Evolutionary conservation across 2,329 filamentous ascomycete species (phyloP).

Genomic region (Dactylellina sp.): DNA sequence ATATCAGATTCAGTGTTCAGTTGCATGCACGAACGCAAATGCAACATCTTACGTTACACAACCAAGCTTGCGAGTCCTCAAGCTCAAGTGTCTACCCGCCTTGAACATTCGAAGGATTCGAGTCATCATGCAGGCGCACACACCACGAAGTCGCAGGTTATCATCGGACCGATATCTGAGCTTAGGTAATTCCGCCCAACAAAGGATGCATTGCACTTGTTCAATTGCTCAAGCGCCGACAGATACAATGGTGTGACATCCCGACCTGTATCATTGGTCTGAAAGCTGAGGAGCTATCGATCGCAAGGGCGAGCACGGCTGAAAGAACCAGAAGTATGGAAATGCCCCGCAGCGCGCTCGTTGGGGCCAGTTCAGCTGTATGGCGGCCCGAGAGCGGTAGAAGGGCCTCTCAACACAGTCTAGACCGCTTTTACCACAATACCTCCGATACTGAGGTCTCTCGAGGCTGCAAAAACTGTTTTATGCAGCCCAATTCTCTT

Average conservation of each 20-base stretch:
- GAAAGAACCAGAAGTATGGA: no score
- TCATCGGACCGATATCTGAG: not conserved
- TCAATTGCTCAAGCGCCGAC: slow-evolving; percentile 2
- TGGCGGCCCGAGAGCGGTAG: not conserved
- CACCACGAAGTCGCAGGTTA: not conserved
- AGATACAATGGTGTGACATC: slow-evolving; percentile 5
- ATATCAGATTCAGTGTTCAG: no score
- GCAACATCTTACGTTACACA: slow-evolving; percentile 1
- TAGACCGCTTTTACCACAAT: not conserved
- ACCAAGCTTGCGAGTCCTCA: not conserved
- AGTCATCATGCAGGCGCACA: not conserved
- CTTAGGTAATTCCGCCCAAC: not conserved
- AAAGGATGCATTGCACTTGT: not conserved
- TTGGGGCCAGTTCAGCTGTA: not conserved
- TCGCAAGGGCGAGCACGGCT: no score
- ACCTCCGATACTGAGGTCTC: not conserved
- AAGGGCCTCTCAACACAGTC: not conserved
- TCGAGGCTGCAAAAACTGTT: not conserved
- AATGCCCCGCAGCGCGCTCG: no score
- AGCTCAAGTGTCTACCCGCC: not conserved
- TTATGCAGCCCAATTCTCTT: not conserved
- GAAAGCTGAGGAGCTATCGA: no score
- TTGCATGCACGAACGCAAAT: not conserved
- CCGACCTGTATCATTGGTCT: not conserved
- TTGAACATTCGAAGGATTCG: not conserved